Conservation (phyloP, 2,329 filamentous ascomycete species). For the Stagonosporopsis rhizophila region DNA sequence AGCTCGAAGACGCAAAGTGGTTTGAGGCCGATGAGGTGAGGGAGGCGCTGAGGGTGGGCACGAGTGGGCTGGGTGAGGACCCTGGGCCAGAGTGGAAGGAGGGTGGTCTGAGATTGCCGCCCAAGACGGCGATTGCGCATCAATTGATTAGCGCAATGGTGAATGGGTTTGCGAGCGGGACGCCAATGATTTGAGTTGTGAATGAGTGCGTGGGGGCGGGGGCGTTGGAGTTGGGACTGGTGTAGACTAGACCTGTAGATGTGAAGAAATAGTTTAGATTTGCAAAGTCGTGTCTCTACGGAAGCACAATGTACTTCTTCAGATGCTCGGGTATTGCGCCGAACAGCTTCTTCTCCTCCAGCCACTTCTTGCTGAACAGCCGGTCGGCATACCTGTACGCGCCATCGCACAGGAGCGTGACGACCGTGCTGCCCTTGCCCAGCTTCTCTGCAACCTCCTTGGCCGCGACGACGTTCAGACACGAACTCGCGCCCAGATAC, state of each 20-base stretch:
- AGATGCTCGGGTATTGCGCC: constrained; percentile 82
- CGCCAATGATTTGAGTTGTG: constrained; percentile 50
- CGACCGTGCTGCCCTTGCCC: constrained; percentile 86
- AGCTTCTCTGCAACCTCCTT: constrained; percentile 92
- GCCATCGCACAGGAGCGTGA: constrained; percentile 93
- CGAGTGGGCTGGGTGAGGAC: constrained; percentile 70
- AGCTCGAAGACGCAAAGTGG: constrained; percentile 91
- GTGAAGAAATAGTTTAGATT: neutral
- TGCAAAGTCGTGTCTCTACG: constrained; percentile 53
- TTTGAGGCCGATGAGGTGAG: constrained; percentile 81
- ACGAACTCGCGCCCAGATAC: constrained; percentile 92
- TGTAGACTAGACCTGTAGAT: constrained; percentile 14
- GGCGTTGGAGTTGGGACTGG: neutral
- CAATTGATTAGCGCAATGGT: constrained; percentile 82
- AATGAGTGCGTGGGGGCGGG: neutral
- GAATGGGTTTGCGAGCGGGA: constrained; percentile 71
- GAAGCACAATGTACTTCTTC: constrained; percentile 92
- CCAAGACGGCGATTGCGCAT: constrained; percentile 89
- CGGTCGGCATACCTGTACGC: constrained; percentile 97
- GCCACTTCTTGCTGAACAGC: constrained; percentile 90
- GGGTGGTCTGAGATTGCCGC: constrained; percentile 80
- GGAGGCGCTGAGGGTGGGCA: constrained; percentile 73
- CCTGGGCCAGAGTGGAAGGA: constrained; percentile 74
- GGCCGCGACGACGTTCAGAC: constrained; percentile 93
- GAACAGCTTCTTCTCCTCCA: constrained; percentile 83